Evolutionary conservation across 2,329 filamentous ascomycete species (phyloP).

Genomic region (Diaporthe ilicicola): DNA sequence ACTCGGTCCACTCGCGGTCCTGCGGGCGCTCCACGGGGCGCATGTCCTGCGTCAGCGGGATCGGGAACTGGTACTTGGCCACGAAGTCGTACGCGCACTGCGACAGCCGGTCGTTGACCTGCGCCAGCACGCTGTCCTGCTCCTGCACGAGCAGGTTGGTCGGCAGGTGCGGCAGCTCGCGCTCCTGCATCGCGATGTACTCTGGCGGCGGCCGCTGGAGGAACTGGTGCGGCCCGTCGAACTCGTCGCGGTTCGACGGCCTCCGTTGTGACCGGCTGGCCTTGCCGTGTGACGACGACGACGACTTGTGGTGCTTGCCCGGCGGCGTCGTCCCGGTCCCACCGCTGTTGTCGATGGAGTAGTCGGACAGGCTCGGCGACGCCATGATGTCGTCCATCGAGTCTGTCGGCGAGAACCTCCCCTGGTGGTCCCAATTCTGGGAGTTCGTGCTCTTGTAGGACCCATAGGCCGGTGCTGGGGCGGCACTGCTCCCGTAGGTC

Average conservation of each 20-base stretch:
- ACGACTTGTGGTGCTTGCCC: slow-evolving; percentile 52
- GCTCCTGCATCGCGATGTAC: slow-evolving; percentile 78
- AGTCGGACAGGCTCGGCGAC: slow-evolving; percentile 68
- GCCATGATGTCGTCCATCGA: slow-evolving; percentile 67
- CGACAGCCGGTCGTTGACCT: slow-evolving; percentile 85
- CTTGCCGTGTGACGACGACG: slow-evolving; percentile 52
- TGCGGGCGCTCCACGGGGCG: slow-evolving; percentile 76
- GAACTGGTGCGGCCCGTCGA: slow-evolving; percentile 87
- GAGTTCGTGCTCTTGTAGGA: slow-evolving; percentile 53
- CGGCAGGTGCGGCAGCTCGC: slow-evolving; percentile 82
- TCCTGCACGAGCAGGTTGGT: slow-evolving; percentile 85
- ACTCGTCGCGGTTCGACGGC: slow-evolving; percentile 85
- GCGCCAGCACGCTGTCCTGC: slow-evolving; percentile 81
- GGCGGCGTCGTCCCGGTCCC: slow-evolving; percentile 48
- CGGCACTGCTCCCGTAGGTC: slow-evolving; percentile 39
- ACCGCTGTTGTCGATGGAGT: slow-evolving; percentile 62
- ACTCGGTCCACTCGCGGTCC: slow-evolving; percentile 90
- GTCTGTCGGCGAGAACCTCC: slow-evolving; percentile 64
- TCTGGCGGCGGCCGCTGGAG: slow-evolving; percentile 76
- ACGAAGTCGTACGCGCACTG: slow-evolving; percentile 91
- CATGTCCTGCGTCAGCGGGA: slow-evolving; percentile 84
- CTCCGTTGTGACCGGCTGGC: slow-evolving; percentile 65
- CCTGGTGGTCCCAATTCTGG: slow-evolving; percentile 57
- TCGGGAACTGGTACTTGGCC: slow-evolving; percentile 90
- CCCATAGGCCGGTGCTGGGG: slow-evolving; percentile 37